These are phyloP conservation scores for Cicer arietinum DNA, from an alignment of 306 rosid species.

Conservation along the genomic window DNA sequence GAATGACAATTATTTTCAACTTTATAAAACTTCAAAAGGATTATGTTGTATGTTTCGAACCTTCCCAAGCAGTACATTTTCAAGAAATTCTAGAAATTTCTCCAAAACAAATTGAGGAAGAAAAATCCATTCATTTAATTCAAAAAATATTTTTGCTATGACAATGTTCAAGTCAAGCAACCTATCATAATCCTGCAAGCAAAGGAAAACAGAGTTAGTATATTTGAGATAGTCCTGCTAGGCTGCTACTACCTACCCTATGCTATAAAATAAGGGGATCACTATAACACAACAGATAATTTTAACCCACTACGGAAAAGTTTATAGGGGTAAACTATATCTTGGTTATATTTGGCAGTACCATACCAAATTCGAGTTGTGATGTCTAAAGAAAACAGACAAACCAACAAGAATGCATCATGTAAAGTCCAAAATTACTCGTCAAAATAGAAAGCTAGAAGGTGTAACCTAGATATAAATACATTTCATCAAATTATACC, in stretches of 20 bases:
- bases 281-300: conserved; percentile 1
- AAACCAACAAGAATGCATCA: conserved; percentile 23
- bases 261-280: neutral
- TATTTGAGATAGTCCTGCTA: conserved; percentile 32
- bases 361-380: conserved; percentile 14
- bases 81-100: conserved; percentile 73
- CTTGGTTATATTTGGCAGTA: neutral
- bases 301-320: conserved; percentile 5
- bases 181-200: conserved; percentile 70
- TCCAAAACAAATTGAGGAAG: conserved; percentile 64
- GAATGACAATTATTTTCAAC: conserved; percentile 34
- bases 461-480: conserved; percentile 4
- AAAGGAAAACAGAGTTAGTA: conserved; percentile 27
- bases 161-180: conserved; percentile 64
- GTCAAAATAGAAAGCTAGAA: conserved; percentile 37
- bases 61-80: conserved; percentile 74
- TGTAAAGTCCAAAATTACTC: neutral
- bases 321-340: neutral
- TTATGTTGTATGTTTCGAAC: conserved; percentile 49
- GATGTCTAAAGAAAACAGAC: conserved; percentile 22
- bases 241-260: conserved; percentile 1
- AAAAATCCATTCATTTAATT: conserved; percentile 61
- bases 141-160: conserved; percentile 73
- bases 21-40: conserved; percentile 24
- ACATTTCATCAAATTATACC: neutral